Conservation (phyloP, 2,329 filamentous ascomycete genomes). For the Leptographium lundbergii region DNA sequence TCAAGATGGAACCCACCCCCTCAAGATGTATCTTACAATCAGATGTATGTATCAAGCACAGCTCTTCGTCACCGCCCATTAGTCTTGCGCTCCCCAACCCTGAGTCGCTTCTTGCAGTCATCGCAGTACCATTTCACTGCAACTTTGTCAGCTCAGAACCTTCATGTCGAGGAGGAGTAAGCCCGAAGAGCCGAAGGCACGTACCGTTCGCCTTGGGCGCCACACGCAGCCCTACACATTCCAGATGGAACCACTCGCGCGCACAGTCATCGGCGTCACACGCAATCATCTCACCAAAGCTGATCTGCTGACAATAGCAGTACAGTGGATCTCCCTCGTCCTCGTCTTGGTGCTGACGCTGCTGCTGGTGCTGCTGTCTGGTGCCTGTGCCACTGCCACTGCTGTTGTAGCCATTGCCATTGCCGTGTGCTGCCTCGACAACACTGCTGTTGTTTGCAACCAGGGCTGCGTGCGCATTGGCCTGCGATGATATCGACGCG, state of each 20-base stretch:
- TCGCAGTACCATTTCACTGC: slow-evolving; percentile 73
- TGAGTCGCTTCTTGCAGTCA: slow-evolving; percentile 58
- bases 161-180: not conserved
- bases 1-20: not conserved
- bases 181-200: slow-evolving; percentile 19
- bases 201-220: slow-evolving; percentile 65
- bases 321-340: slow-evolving; percentile 61
- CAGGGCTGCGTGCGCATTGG: slow-evolving; percentile 10
- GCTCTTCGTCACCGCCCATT: slow-evolving; percentile 27
- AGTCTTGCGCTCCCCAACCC: slow-evolving; percentile 39
- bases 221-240: slow-evolving; percentile 66
- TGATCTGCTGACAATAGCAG: slow-evolving; percentile 69
- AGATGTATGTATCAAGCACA: not conserved
- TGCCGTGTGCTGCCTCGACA: not conserved
- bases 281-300: slow-evolving; percentile 75
- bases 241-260: slow-evolving; percentile 73
- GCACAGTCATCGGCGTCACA: slow-evolving; percentile 63
- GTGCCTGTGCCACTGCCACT: not conserved
- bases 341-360: slow-evolving; percentile 36
- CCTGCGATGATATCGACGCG: slow-evolving; percentile 20
- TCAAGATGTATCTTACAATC: not conserved
- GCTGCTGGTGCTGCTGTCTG: slow-evolving; percentile 4
- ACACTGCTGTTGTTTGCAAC: slow-evolving; percentile 18
- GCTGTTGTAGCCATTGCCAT: not conserved
- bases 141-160: slow-evolving; percentile 2